These are phyloP conservation scores for Dovyalis caffra DNA, from an alignment of 345 rosid genomes.

Conservation along the genomic window DNA sequence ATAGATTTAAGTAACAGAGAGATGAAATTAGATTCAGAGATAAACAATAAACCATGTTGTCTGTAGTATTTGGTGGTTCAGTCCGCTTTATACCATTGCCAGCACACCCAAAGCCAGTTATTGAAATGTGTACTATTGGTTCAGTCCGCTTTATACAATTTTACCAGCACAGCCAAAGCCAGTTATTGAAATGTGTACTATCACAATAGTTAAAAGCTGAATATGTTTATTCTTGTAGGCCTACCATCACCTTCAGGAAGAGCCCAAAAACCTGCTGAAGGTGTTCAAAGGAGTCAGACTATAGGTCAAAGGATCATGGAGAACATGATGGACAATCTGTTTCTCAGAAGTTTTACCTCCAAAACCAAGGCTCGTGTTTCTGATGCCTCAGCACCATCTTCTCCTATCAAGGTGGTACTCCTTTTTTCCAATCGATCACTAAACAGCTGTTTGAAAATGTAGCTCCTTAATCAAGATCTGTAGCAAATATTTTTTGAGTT, in stretches of 20 bases:
- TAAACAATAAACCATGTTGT: too few species aligned
- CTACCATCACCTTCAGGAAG: conserved; percentile 82
- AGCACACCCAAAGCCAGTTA: too few species aligned
- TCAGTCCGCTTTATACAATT: too few species aligned
- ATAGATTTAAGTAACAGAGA: too few species aligned
- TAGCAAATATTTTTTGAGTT: not conserved
- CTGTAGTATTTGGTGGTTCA: not conserved
- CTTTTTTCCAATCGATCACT: not conserved
- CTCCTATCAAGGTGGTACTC: conserved; percentile 66
- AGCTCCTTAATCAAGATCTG: not conserved
- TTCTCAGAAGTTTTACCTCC: conserved; percentile 75
- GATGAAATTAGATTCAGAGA: too few species aligned
- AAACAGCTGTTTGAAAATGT: not conserved
- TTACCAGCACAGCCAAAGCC: too few species aligned
- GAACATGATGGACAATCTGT: conserved; percentile 83
- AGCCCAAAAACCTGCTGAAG: conserved; percentile 56
- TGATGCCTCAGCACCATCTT: conserved; percentile 65
- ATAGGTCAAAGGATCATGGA: conserved; percentile 82
- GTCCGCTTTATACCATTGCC: too few species aligned
- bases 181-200: too few species aligned
- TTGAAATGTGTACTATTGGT: too few species aligned
- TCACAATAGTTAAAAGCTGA: not conserved
- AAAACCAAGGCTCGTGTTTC: conserved; percentile 55
- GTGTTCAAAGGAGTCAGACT: conserved; percentile 69
- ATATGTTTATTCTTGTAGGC: conserved; percentile 43